phyloP scores from a whole-genome alignment of 176 grass and related monocot species.

The Musa itinerans region DNA sequence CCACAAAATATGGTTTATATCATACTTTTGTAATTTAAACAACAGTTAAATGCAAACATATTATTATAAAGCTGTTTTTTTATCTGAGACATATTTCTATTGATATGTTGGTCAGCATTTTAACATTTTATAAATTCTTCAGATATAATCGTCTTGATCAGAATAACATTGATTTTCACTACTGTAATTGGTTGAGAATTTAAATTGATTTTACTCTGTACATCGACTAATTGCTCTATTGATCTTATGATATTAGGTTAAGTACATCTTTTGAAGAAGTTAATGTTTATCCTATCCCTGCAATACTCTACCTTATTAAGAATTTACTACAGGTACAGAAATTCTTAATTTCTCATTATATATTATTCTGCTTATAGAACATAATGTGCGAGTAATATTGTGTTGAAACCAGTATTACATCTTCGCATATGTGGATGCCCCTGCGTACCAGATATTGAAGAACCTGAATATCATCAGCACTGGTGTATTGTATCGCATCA shows the following conservation, averaged over 20 bases:
- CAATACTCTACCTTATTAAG: slow-evolving; percentile 72
- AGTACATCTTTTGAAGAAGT: slow-evolving; percentile 72
- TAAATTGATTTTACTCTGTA: neutral
- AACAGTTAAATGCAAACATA: neutral
- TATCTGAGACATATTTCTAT: neutral
- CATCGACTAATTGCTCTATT: slow-evolving; percentile 1
- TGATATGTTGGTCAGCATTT: neutral
- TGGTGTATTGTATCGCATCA: slow-evolving; percentile 73
- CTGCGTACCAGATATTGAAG: slow-evolving; percentile 97
- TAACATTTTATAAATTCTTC: neutral
- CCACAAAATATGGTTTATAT: too few relatives aligned
- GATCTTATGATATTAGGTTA: slow-evolving; percentile 47
- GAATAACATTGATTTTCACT: neutral
- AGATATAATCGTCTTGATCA: neutral
- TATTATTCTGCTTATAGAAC: neutral
- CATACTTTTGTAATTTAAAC: neutral
- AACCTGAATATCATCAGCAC: slow-evolving; percentile 97
- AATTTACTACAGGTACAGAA: slow-evolving; percentile 76
- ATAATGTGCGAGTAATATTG: neutral
- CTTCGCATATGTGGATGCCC: slow-evolving; percentile 81
- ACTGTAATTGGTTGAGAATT: neutral
- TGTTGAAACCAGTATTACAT: slow-evolving; percentile 68
- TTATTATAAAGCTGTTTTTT: neutral
- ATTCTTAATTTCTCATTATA: neutral
- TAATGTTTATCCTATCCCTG: slow-evolving; percentile 77